Evolutionary conservation across 2,329 filamentous ascomycete species (phyloP).

Genomic region (Pleurostoma richardsiae): DNA sequence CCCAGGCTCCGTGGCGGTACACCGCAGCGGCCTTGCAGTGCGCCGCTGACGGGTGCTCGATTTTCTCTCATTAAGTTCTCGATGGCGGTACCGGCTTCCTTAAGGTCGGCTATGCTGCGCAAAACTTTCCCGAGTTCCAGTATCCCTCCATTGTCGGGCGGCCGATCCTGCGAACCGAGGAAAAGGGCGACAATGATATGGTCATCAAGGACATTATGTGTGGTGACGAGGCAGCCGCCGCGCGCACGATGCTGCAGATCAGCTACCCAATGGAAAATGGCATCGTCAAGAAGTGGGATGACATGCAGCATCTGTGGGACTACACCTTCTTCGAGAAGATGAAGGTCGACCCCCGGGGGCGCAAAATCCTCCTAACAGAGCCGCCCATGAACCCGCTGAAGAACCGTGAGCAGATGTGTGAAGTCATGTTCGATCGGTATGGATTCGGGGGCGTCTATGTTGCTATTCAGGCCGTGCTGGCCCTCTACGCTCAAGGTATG

Average conservation of each 20-base stretch:
- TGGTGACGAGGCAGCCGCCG: slow-evolving; percentile 93
- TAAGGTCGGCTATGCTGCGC: slow-evolving; percentile 97
- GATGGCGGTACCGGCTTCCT: slow-evolving; percentile 99
- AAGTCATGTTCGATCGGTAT: slow-evolving; percentile 99
- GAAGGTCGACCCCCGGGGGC: slow-evolving; percentile 80
- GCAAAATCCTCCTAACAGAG: slow-evolving; percentile 96
- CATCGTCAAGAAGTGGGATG: slow-evolving; percentile 99
- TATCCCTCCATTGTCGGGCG: slow-evolving; percentile 97
- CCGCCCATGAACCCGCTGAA: slow-evolving; percentile 96
- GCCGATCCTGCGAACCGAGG: slow-evolving; percentile 94
- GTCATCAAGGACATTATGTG: slow-evolving; percentile 99
- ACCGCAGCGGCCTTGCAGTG: neutral
- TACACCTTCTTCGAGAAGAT: slow-evolving; percentile 98
- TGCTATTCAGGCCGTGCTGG: slow-evolving; percentile 93
- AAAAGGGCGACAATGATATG: slow-evolving; percentile 58
- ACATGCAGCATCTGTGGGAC: slow-evolving; percentile 99
- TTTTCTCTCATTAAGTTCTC: slow-evolving; percentile 63
- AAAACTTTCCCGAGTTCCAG: slow-evolving; percentile 99
- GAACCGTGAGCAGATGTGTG: slow-evolving; percentile 96
- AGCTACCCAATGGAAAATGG: slow-evolving; percentile 99
- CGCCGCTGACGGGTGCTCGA: too few species aligned
- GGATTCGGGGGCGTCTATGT: slow-evolving; percentile 96
- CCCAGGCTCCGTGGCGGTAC: neutral
- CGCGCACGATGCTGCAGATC: slow-evolving; percentile 95
- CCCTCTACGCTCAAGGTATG: slow-evolving; percentile 90